Evolutionary conservation across 2,329 filamentous ascomycete species (phyloP).

Genomic region (Penicillium sclerotiorum): DNA sequence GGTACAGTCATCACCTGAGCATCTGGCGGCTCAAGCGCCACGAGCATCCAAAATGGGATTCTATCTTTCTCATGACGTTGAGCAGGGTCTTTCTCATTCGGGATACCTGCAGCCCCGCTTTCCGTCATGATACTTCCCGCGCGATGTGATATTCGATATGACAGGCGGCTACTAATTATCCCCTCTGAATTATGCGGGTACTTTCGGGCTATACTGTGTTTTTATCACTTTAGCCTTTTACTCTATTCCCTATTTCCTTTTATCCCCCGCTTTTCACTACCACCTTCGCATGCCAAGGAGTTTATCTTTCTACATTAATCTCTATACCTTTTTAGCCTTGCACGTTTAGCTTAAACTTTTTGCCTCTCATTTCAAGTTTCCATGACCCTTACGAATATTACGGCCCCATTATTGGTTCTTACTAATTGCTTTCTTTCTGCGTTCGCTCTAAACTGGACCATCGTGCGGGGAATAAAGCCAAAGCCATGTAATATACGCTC

Average conservation of each 20-base stretch:
- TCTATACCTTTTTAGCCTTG: not conserved
- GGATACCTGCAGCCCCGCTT: conserved; percentile 18
- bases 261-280: conserved; percentile 6
- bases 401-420: not conserved
- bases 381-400: not conserved
- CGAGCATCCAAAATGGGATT: not conserved
- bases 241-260: not conserved
- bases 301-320: not conserved
- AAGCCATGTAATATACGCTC: not conserved
- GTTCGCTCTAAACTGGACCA: not conserved
- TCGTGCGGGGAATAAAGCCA: not conserved
- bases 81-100: conserved; percentile 13
- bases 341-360: not conserved
- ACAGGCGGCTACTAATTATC: conserved; percentile 20
- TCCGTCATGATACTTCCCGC: conserved; percentile 15
- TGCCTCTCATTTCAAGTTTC: not conserved
- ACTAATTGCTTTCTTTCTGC: not conserved
- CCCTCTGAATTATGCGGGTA: not conserved
- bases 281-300: conserved; percentile 14
- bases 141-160: conserved; percentile 13
- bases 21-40: conserved; percentile 18
- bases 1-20: conserved; percentile 24
- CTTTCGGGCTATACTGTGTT: conserved; percentile 3
- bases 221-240: not conserved
- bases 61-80: conserved; percentile 11